Evolutionary conservation across 2,329 filamentous ascomycete genomes (phyloP), one percentile per base, ranked within the genome.

Genomic region (Fusarium nanum): DNA sequence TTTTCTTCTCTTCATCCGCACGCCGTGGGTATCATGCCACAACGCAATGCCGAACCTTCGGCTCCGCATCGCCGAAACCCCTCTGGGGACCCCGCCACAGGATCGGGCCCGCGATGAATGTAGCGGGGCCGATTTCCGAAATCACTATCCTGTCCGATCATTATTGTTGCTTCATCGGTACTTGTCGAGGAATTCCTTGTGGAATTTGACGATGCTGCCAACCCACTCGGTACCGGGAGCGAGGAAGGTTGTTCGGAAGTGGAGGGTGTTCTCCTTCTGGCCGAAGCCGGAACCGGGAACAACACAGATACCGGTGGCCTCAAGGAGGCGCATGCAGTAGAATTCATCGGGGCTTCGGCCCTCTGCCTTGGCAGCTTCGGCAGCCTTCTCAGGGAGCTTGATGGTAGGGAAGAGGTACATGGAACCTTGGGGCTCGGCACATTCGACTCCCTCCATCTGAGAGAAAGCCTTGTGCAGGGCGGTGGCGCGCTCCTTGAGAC

Each of bases 361-460:
- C 79, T 94, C 92, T 67, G 90, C 83, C 76, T 85, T 81, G 37
- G 96, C 96, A 18, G 92, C 93, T 71, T 91, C 90, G 67, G 91
- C 82, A 42, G 94, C 96, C 82, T 93, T 93, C 25, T 82, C 74
- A 3, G 96, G 89, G 25, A 99, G 85, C 34, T 85, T 89, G 82
- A 99, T 97, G 74, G 93, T 96, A 25, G 96, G 96, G 89, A 98
- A 99, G 76, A 99, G 92, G 84, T 99, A 99, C 96, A 99, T 99
- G 79, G 92, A 91, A 65, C 96, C 96, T 87, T 97, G 92, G 59
- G 96, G 96, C 73, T 89, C 87, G 76, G 92, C 92, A 82, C 94
- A 97, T 79, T 94, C 89, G 63, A 99, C 95, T 62, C 96, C 96
- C 81, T 98, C 95, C 96, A 99, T 98, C 78, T 93, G 84, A 80